These are phyloP conservation scores for Eustoma russellianum DNA, from an alignment of 257 asterid genomes.

Conservation along the genomic window DNA sequence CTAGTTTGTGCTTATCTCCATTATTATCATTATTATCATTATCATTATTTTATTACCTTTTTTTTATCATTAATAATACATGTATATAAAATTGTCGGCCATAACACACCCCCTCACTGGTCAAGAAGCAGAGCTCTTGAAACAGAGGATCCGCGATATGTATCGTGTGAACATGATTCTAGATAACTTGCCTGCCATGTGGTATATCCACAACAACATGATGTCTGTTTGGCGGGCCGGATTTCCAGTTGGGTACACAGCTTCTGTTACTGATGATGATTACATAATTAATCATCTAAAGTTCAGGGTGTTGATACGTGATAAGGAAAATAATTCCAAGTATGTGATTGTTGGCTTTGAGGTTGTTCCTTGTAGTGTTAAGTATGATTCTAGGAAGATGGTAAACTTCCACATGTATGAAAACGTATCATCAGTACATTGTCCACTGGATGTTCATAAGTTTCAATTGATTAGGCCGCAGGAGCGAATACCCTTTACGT, in stretches of 20 bases:
- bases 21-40: too few species aligned
- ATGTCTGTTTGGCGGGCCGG: constrained; percentile 70
- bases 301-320: constrained; percentile 64
- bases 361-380: constrained; percentile 70
- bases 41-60: too few species aligned
- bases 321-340: constrained; percentile 59
- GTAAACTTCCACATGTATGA: constrained; percentile 51
- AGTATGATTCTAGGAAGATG: constrained; percentile 65
- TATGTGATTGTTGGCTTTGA: constrained; percentile 79
- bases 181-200: constrained; percentile 75
- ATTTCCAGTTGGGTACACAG: constrained; percentile 67
- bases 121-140: constrained; percentile 63
- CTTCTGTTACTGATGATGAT: constrained; percentile 48
- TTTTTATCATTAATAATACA: too few species aligned
- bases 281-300: constrained; percentile 69
- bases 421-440: constrained; percentile 29
- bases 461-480: constrained; percentile 61
- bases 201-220: constrained; percentile 64
- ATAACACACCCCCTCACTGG: constrained; percentile 51
- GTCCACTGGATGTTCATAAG: constrained; percentile 53
- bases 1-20: too few species aligned
- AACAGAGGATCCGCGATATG: constrained; percentile 69
- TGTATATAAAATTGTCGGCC: too few species aligned
- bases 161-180: constrained; percentile 77
- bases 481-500: constrained; percentile 64